These are phyloP conservation scores for Graphilbum sp. DNA, from an alignment of 2,329 filamentous ascomycete species.

Conservation along the genomic window DNA sequence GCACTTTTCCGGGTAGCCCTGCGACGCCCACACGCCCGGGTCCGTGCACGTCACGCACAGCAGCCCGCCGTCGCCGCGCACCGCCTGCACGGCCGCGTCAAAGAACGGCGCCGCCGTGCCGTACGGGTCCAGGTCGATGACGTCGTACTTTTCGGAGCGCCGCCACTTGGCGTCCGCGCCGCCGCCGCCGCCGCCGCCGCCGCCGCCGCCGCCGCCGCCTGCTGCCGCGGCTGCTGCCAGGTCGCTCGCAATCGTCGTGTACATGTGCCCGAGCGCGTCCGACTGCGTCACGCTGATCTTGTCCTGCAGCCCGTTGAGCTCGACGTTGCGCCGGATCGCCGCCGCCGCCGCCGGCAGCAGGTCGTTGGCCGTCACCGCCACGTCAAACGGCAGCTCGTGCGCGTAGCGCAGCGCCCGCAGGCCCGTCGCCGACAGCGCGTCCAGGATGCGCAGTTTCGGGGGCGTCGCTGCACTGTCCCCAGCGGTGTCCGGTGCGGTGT, in stretches of 20 bases:
- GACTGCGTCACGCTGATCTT: constrained; percentile 60
- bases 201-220: constrained; percentile 21
- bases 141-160: constrained; percentile 53
- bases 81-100: constrained; percentile 73
- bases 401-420: constrained; percentile 83
- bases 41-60: constrained; percentile 95
- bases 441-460: constrained; percentile 75
- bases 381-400: constrained; percentile 73
- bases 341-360: constrained; percentile 61
- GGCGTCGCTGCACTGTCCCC: too few species aligned
- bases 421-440: constrained; percentile 87
- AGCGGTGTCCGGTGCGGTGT: not conserved
- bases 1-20: constrained; percentile 86
- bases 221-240: constrained; percentile 22
- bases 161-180: constrained; percentile 9
- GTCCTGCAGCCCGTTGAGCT: constrained; percentile 59
- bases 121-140: constrained; percentile 93
- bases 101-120: constrained; percentile 87
- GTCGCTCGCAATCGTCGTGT: constrained; percentile 45
- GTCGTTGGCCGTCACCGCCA: constrained; percentile 77
- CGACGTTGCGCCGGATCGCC: constrained; percentile 69
- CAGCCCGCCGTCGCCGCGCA: constrained; percentile 71
- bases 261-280: constrained; percentile 88
- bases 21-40: constrained; percentile 85
- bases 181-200: constrained; percentile 18